Evolutionary conservation across 257 asterid genomes (phyloP).

Genomic region (Nicotiana tabacum): DNA sequence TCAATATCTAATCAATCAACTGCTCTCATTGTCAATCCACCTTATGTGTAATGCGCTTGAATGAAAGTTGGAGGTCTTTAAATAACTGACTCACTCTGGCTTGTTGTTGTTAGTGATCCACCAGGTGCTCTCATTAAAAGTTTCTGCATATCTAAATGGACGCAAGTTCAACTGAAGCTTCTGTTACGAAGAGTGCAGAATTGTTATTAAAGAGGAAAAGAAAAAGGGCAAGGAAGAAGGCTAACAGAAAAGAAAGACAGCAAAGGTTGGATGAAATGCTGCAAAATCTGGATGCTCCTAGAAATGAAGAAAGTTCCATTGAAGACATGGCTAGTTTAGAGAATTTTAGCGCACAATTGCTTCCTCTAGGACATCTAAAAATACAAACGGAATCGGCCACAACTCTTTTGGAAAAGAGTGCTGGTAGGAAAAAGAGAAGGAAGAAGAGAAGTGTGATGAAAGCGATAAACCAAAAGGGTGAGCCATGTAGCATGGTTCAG

Average conservation of each 20-base stretch:
- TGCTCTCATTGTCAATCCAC: not conserved
- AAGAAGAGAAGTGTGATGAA: slow-evolving; percentile 10
- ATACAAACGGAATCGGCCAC: slow-evolving; percentile 17
- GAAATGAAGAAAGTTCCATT: slow-evolving; percentile 10
- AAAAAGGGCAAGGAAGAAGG: slow-evolving; percentile 15
- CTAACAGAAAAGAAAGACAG: slow-evolving; percentile 17
- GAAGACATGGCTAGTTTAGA: slow-evolving; percentile 10
- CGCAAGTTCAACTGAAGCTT: not conserved
- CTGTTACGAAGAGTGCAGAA: slow-evolving; percentile 2
- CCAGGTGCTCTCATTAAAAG: not conserved
- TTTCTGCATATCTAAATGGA: slow-evolving; percentile 16
- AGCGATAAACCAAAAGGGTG: slow-evolving; percentile 5
- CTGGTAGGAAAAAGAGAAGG: slow-evolving; percentile 14
- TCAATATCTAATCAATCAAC: not conserved
- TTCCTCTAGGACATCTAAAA: slow-evolving; percentile 14
- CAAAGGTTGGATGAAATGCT: slow-evolving; percentile 25
- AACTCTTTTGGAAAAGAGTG: slow-evolving; percentile 18
- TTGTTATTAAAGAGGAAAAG: slow-evolving; percentile 12
- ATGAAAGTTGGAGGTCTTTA: not conserved
- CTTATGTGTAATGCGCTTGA: not conserved
- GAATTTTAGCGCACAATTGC: slow-evolving; percentile 17
- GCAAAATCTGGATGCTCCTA: slow-evolving; percentile 15
- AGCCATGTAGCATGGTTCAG: slow-evolving; percentile 19
- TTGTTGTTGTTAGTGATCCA: not conserved
- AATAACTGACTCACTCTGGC: not conserved